Conservation (phyloP, 352 stramenopile genomes). For the Globisporangium nunn region DNA sequence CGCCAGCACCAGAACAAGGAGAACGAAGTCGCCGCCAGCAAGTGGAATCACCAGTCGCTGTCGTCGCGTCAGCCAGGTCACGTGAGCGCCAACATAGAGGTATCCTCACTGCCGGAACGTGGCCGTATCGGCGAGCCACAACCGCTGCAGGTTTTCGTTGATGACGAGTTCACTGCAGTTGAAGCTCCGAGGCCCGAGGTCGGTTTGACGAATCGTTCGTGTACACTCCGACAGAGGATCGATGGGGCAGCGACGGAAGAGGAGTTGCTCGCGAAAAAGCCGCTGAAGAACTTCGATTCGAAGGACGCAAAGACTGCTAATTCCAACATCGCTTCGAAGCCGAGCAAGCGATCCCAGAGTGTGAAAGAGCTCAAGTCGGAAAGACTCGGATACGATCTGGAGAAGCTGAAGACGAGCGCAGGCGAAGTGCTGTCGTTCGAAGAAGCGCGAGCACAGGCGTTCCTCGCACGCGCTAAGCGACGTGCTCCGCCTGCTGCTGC, state of each 20-base stretch:
- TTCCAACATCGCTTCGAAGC: not conserved
- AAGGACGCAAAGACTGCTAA: not conserved
- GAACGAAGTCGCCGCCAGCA: slow-evolving; percentile 44
- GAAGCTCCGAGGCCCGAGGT: slow-evolving; percentile 12
- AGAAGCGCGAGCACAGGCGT: slow-evolving; percentile 54
- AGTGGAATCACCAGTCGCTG: slow-evolving; percentile 34
- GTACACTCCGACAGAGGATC: slow-evolving; percentile 64
- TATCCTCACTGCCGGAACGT: not conserved
- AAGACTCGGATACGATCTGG: slow-evolving; percentile 33
- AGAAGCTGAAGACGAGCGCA: slow-evolving; percentile 26
- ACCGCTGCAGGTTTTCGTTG: slow-evolving; percentile 69
- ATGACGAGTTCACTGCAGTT: slow-evolving; percentile 44
- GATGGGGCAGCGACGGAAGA: slow-evolving; percentile 67
- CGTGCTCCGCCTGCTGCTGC: not conserved
- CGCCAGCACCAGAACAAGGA: slow-evolving; percentile 75
- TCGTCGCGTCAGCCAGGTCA: slow-evolving; percentile 1
- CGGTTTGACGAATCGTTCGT: slow-evolving; percentile 44
- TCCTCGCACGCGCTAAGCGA: slow-evolving; percentile 12
- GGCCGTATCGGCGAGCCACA: not conserved
- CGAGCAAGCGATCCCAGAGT: slow-evolving; percentile 15
- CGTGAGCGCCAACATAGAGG: not conserved
- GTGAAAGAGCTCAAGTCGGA: slow-evolving; percentile 17
- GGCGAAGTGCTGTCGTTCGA: slow-evolving; percentile 70
- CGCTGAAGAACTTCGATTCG: slow-evolving; percentile 65
- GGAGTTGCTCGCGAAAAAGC: slow-evolving; percentile 62